phyloP scores from a whole-genome alignment of 2,329 filamentous ascomycete species.

The Aspergillus clavatus region DNA sequence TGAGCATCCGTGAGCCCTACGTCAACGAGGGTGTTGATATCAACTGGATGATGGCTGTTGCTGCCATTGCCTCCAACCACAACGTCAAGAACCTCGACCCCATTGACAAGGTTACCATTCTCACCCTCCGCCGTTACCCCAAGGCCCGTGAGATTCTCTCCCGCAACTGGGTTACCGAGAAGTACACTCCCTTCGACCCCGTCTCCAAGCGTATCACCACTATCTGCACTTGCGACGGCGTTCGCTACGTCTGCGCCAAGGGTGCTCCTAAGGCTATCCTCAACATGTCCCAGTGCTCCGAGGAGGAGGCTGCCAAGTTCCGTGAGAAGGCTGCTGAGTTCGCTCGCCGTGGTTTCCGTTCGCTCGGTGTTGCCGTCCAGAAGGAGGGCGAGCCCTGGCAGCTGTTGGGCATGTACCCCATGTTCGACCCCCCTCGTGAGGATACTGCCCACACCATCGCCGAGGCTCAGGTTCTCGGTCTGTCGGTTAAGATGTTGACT shows the following conservation, averaged over 20 bases:
- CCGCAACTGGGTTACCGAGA: constrained; percentile 70
- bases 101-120: constrained; percentile 73
- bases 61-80: constrained; percentile 70
- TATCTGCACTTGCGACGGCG: constrained; percentile 63
- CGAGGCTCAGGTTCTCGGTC: constrained; percentile 70
- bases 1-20: constrained; percentile 71
- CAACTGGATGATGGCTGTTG: constrained; percentile 81
- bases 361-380: constrained; percentile 72
- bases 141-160: constrained; percentile 71
- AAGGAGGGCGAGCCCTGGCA: constrained; percentile 71
- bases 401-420: constrained; percentile 70
- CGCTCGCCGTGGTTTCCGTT: constrained; percentile 73
- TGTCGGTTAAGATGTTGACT: constrained; percentile 76
- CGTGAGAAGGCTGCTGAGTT: constrained; percentile 70
- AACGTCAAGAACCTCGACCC: constrained; percentile 74
- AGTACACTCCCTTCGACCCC: constrained; percentile 67
- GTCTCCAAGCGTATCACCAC: constrained; percentile 75
- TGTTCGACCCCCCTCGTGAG: constrained; percentile 75
- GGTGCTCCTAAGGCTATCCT: constrained; percentile 73
- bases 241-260: constrained; percentile 69
- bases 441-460: constrained; percentile 74
- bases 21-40: constrained; percentile 71
- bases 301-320: constrained; percentile 62
- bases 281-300: constrained; percentile 62
- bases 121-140: constrained; percentile 70